Evolutionary conservation across 768 basidiomycete genomes (phyloP).

Genomic region (Xerocomus potaroensis): DNA sequence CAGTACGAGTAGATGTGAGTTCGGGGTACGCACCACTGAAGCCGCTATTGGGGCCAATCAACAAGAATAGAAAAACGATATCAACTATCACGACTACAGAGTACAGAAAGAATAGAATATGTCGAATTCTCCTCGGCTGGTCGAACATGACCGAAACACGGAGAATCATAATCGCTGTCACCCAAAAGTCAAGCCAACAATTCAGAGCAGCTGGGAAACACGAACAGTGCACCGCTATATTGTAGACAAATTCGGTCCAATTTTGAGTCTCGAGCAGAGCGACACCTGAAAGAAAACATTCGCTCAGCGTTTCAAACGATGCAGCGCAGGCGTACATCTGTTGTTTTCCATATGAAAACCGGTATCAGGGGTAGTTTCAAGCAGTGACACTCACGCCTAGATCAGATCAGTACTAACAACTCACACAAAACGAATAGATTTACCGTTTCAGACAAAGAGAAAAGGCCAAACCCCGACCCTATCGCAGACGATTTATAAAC

Average conservation of each 20-base stretch:
- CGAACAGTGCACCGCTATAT: slow-evolving; percentile 3
- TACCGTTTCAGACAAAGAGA: not conserved
- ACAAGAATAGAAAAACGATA: too few relatives aligned
- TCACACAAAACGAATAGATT: not conserved
- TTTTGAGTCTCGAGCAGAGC: not conserved
- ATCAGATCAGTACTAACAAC: not conserved
- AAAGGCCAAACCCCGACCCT: not conserved
- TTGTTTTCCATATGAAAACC: not conserved
- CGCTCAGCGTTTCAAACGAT: not conserved
- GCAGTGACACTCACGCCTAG: slow-evolving; percentile 3
- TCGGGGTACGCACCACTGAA: too few relatives aligned
- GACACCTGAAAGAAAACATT: not conserved
- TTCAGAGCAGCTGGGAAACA: not conserved
- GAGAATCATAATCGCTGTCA: slow-evolving; percentile 7
- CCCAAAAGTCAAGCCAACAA: too few relatives aligned
- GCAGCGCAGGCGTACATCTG: slow-evolving; percentile 1
- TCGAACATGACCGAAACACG: slow-evolving; percentile 13
- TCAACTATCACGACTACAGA: not conserved
- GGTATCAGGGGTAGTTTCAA: not conserved
- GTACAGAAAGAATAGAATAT: slow-evolving; percentile 2
- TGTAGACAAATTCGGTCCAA: slow-evolving; percentile 1
- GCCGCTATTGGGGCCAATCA: too few relatives aligned
- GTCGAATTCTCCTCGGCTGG: not conserved
- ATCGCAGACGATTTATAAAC: not conserved
- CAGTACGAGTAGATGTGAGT: too few relatives aligned